Evolutionary conservation across 805 yeast genomes (phyloP).

Genomic region (Cyberlindnera nakhonratchasimensis): DNA sequence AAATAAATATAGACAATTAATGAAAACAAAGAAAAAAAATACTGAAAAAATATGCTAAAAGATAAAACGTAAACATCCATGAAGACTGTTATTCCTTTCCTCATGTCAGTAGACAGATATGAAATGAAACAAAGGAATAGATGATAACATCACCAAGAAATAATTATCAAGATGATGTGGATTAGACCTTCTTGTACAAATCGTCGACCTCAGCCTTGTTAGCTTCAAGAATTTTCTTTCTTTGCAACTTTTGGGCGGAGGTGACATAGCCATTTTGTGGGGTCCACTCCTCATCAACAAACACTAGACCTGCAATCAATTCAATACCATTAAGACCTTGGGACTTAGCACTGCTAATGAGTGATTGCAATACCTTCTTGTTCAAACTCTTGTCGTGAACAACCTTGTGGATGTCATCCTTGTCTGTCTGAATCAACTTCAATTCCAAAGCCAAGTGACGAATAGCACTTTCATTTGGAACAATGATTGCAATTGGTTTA

Average conservation of each 20-base stretch:
- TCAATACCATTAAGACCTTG: constrained; percentile 88
- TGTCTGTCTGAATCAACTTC: constrained; percentile 42
- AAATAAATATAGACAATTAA: neutral
- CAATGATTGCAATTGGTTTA: constrained; percentile 88
- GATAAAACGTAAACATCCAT: neutral
- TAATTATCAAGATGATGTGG: neutral
- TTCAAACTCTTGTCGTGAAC: constrained; percentile 55
- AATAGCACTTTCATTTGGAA: constrained; percentile 71
- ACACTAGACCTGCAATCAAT: constrained; percentile 69
- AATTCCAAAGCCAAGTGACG: constrained; percentile 56
- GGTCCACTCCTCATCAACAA: constrained; percentile 93
- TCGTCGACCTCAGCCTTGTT: constrained; percentile 65
- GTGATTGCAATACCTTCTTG: constrained; percentile 50
- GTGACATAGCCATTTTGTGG: constrained; percentile 94
- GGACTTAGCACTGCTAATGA: constrained; percentile 70
- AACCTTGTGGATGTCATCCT: constrained; percentile 46
- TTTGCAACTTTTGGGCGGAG: constrained; percentile 93
- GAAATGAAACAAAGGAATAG: neutral
- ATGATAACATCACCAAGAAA: neutral
- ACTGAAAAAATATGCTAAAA: neutral
- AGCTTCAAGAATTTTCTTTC: constrained; percentile 77
- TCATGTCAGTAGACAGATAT: neutral
- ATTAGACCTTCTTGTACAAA: constrained; percentile 40
- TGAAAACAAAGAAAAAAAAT: neutral
- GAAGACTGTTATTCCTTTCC: no score